Evolutionary conservation across 192 early-diverging fungal genomes (phyloP).

Genomic region (Coemansia sp.): DNA sequence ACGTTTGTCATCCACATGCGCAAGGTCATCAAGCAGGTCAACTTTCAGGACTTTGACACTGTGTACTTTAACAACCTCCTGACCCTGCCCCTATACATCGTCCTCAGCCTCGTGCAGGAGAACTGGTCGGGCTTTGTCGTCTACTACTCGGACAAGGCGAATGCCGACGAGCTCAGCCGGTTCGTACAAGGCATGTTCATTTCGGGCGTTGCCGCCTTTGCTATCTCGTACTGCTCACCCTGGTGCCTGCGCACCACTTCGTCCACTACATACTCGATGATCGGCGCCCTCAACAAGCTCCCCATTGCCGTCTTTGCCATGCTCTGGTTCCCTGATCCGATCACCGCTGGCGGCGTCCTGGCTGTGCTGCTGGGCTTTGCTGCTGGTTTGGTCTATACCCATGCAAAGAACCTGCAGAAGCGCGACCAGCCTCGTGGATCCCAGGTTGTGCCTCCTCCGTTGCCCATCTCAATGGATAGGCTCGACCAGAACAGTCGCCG

Average conservation of each 20-base stretch:
- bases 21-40: conserved; percentile 81
- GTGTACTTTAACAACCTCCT: conserved; percentile 97
- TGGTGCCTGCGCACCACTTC: conserved; percentile 65
- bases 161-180: conserved; percentile 63
- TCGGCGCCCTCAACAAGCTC: conserved; percentile 97
- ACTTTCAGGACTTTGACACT: conserved; percentile 98
- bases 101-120: conserved; percentile 70
- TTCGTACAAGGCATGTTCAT: conserved; percentile 73
- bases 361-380: conserved; percentile 88
- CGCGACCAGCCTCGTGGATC: conserved; percentile 53
- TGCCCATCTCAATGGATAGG: conserved; percentile 54
- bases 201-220: conserved; percentile 84
- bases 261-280: conserved; percentile 93
- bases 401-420: conserved; percentile 69
- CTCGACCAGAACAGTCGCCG: conserved; percentile 19
- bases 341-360: conserved; percentile 78
- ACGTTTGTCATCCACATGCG: conserved; percentile 91
- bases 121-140: conserved; percentile 62
- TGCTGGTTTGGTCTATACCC: conserved; percentile 75
- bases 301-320: conserved; percentile 95
- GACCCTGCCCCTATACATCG: conserved; percentile 76
- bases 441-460: conserved; percentile 45
- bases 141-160: conserved; percentile 55
- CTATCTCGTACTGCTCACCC: conserved; percentile 81
- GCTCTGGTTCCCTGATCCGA: conserved; percentile 89